Base-by-base conservation (phyloP, 2,329 filamentous ascomycete genomes). In the Fusarium agapanthi region DNA sequence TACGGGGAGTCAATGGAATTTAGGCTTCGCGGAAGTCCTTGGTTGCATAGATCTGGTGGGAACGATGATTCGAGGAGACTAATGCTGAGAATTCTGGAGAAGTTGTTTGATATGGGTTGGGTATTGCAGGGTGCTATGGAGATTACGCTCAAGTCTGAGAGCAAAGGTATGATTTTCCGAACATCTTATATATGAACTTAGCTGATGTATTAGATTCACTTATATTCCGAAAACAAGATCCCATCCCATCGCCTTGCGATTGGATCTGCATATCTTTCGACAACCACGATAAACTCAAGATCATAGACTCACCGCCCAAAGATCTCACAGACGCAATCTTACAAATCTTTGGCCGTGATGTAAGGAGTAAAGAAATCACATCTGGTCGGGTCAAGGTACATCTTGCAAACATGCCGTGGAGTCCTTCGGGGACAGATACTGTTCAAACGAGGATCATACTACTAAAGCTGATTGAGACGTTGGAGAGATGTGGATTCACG, bases 241-340 rank as follows among this genome's bases (percentile, higher is more conserved):
- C 65, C 0, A n/a, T 45, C 0, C 69, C 69, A 6, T 53, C 65
- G 0, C 65, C 69, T 0, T 69, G 59, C 16, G 69, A 72, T 28
- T 72, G 69, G 69, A 58, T 72, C 13, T 54, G 54, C 4, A n/a
- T 72, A 7, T 72, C 69, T 2, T 72, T 72, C 10, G 69, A 72
- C 16, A 44, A 43, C 22, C 48, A 18, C 13, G 64, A 72, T 30
- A 72, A 72, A 32, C 24, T 72, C 2, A 72, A 72, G 9, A 69
- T 72, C 6, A 43, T 72, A 6, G 59, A 53, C 41, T 32, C 50
- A 8, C 65, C 59, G 0, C 69, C 69, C 3, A 48, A 41, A 20
- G 69, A 72, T 11, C 56, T 72, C 32, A 59, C 61, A 15, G 61
- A 58, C 4, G 63, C 63, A 4, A 57, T 66, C 4, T 4, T 65